Evolutionary conservation across 2,329 filamentous ascomycete species (phyloP), one percentile per base, ranked within the genome.

Genomic region (Colletotrichum karsti): DNA sequence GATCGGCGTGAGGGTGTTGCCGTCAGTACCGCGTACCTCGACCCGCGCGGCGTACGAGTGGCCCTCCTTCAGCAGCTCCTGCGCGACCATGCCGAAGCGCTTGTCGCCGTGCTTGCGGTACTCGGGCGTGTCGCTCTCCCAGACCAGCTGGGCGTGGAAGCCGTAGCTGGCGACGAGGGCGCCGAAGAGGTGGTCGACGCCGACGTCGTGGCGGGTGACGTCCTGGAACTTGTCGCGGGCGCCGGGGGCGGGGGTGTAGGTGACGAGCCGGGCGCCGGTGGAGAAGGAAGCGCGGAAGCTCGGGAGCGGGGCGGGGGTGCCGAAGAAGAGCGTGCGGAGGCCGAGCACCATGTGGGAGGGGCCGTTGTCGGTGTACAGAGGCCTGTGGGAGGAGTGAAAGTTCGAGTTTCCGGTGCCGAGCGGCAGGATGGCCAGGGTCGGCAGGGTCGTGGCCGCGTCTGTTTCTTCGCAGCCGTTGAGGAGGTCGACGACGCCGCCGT

Each of bases 131-230:
- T 98, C 95, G 78, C 93, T 96, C 81, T 98, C 94, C 73, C 93
- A 94, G 22, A 98, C 94, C 4, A 98, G 86, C 44, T 91, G 90
- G 30, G 95, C 93, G 75, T 98, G 95, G 74, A 98, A 90, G 20
- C 93, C 95, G 87, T 97, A 97, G 77, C 92, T 96, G 48, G 91
- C 91, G 2, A 98, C 95, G 22, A 98, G 93, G 24, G 92, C 92
- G 26, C 94, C 95, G 73, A 92, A 87, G 24, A 92, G 82, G 50
- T 79, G 77, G 0, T 77, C 74, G 5, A 84, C 78, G 1, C 71
- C 64, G 9, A 78, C 74, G 33, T 78, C 73, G n/a, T 78, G 63
- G 54, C 78, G 77, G 3, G 73, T 67, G 7, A 75, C 55, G 7
- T 71, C 63, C 51, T 60, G 33, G 7, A 66, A 70, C 8, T 44